phyloP scores from a whole-genome alignment of 176 grass and related monocot genomes.

The Triticum timopheevii region DNA sequence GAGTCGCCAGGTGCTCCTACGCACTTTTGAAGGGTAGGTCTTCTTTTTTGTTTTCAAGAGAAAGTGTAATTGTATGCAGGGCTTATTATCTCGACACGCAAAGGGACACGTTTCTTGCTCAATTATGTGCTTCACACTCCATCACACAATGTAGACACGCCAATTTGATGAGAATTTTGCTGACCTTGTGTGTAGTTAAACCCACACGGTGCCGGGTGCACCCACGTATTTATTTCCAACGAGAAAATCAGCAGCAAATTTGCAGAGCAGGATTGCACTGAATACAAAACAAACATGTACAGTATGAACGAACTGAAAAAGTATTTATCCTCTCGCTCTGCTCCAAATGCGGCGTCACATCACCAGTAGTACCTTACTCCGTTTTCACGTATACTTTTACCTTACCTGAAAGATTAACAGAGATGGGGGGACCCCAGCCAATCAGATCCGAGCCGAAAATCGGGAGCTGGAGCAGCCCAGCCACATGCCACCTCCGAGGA shows the following conservation, averaged over 20 bases:
- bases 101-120: no score
- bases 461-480: slow-evolving; percentile 4
- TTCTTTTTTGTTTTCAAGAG: no score
- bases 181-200: background rate
- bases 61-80: no score
- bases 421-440: background rate
- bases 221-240: background rate
- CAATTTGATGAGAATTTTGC: no score
- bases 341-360: background rate
- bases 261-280: background rate
- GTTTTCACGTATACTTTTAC: background rate
- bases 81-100: no score
- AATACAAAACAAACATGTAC: background rate
- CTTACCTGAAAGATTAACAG: no score
- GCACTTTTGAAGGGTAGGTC: no score
- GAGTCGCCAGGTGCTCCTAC: no score
- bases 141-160: no score
- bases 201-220: background rate
- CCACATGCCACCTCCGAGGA: slow-evolving; percentile 24
- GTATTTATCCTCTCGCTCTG: background rate
- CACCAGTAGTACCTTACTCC: background rate
- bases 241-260: background rate
- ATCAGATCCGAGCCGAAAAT: slow-evolving; percentile 12
- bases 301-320: background rate
- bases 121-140: no score